phyloP scores from a whole-genome alignment of 2,329 filamentous ascomycete species.

The Neurospora sp. region DNA sequence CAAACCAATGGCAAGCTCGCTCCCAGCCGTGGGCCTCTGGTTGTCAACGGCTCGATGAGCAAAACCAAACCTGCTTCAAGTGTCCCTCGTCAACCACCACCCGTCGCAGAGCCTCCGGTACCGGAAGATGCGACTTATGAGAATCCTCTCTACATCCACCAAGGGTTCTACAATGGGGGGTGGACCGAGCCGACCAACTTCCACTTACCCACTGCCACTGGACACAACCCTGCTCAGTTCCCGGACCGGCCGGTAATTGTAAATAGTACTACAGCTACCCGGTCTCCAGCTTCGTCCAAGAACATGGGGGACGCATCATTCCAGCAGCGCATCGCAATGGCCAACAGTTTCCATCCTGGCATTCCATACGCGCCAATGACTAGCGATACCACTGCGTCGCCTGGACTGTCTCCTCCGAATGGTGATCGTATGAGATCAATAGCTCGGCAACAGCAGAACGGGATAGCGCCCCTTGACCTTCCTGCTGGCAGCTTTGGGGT shows the following conservation, averaged over 20 bases:
- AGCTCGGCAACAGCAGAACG: constrained; percentile 34
- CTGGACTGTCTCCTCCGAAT: constrained; percentile 21
- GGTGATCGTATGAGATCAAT: constrained; percentile 17
- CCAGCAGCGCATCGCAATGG: constrained; percentile 23
- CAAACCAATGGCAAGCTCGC: constrained; percentile 23
- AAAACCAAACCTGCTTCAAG: constrained; percentile 19
- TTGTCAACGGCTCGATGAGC: constrained; percentile 32
- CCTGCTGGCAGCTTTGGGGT: constrained; percentile 34
- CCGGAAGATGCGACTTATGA: constrained; percentile 24
- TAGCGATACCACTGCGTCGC: constrained; percentile 21
- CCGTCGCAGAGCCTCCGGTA: constrained; percentile 17
- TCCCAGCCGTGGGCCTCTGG: constrained; percentile 26
- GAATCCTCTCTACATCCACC: constrained; percentile 28
- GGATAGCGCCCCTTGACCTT: constrained; percentile 46
- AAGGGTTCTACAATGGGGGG: constrained; percentile 18
- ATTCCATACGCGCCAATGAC: constrained; percentile 17
- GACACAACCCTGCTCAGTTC: constrained; percentile 19
- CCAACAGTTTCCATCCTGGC: constrained; percentile 11
- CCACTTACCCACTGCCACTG: constrained; percentile 14
- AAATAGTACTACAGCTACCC: constrained; percentile 23
- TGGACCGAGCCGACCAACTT: constrained; percentile 14
- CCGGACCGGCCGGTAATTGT: constrained; percentile 41
- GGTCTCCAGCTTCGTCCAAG: constrained; percentile 12
- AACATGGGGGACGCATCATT: constrained; percentile 18
- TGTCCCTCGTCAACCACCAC: constrained; percentile 19